Percentiles rank a stretch among this genome's conserved stretches.
These are phyloP conservation scores for Scheffersomyces stipitis DNA, from an alignment of 805 yeast species.

Conservation along the genomic window DNA sequence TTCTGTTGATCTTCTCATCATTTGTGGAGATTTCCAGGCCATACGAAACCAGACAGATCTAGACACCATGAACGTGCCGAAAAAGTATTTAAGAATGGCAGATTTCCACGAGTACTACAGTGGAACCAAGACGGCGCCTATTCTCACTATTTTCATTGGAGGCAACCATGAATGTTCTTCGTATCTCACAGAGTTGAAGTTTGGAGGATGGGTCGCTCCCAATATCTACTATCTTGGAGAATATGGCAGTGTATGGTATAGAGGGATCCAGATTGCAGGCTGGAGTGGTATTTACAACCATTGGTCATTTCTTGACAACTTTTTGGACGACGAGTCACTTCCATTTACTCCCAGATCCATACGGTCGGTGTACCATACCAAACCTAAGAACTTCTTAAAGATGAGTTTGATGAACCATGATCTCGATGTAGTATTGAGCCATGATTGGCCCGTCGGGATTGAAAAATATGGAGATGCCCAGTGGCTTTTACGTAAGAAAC, in stretches of 20 bases:
- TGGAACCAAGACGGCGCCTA: slow-evolving; percentile 64
- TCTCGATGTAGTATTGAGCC: slow-evolving; percentile 66
- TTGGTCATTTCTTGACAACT: slow-evolving; percentile 37
- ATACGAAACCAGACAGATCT: slow-evolving; percentile 64
- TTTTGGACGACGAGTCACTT: slow-evolving; percentile 39
- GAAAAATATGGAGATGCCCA: slow-evolving; percentile 60
- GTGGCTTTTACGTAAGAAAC: slow-evolving; percentile 55
- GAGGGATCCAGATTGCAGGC: slow-evolving; percentile 78
- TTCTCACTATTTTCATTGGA: slow-evolving; percentile 80
- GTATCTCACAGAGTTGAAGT: slow-evolving; percentile 65
- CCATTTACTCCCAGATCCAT: slow-evolving; percentile 51
- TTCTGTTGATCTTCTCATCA: slow-evolving; percentile 48
- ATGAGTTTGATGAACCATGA: slow-evolving; percentile 39
- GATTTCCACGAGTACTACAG: slow-evolving; percentile 75
- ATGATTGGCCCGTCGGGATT: slow-evolving; percentile 94
- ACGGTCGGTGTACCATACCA: slow-evolving; percentile 70
- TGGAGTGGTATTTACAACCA: slow-evolving; percentile 78
- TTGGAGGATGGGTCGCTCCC: slow-evolving; percentile 94
- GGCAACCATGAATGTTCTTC: slow-evolving; percentile 94
- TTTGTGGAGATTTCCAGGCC: slow-evolving; percentile 93
- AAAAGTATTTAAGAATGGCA: slow-evolving; percentile 70
- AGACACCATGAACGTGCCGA: slow-evolving; percentile 72
- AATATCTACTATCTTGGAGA: slow-evolving; percentile 84
- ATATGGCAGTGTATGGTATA: slow-evolving; percentile 69
- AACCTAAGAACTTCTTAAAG: slow-evolving; percentile 62